Evolutionary conservation across 2,329 filamentous ascomycete species (phyloP).

Genomic region (Westerdykella ornata): DNA sequence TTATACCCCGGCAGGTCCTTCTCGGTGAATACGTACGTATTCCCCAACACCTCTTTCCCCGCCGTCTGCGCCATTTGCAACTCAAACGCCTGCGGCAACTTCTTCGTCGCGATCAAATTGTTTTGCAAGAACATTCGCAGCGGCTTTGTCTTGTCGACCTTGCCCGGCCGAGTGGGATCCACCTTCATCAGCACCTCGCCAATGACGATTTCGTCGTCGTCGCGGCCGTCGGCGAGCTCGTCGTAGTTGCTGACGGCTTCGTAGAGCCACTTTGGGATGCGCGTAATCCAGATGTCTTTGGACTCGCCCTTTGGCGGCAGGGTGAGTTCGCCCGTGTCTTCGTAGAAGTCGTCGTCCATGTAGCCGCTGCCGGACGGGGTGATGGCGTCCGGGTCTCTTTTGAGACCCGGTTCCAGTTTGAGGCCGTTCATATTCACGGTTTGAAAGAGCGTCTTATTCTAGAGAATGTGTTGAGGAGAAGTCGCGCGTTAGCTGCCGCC

Average conservation of each 20-base stretch:
- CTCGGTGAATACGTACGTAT: conserved; percentile 89
- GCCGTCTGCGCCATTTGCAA: conserved; percentile 51
- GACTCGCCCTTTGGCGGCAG: conserved; percentile 24
- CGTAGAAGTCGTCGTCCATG: conserved; percentile 40
- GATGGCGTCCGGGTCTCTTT: conserved; percentile 32
- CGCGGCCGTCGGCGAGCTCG: conserved; percentile 29
- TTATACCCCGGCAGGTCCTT: conserved; percentile 79
- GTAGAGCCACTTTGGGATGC: conserved; percentile 37
- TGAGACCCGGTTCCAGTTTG: conserved; percentile 36
- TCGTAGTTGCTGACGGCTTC: conserved; percentile 34
- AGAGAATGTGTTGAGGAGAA: not conserved
- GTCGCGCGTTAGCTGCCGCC: no score
- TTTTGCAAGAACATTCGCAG: conserved; percentile 63
- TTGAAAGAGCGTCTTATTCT: not conserved
- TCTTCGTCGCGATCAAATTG: conserved; percentile 59
- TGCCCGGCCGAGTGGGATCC: conserved; percentile 15
- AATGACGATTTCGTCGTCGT: conserved; percentile 36
- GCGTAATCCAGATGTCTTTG: conserved; percentile 34
- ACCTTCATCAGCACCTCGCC: conserved; percentile 30
- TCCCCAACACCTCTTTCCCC: conserved; percentile 59
- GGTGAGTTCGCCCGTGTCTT: conserved; percentile 40
- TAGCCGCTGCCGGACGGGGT: conserved; percentile 24
- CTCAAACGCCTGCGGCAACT: conserved; percentile 82
- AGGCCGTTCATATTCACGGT: conserved; percentile 34
- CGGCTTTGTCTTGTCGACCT: conserved; percentile 35